These are phyloP conservation scores for Mycena alexandri DNA, from an alignment of 768 basidiomycete genomes.

Conservation along the genomic window DNA sequence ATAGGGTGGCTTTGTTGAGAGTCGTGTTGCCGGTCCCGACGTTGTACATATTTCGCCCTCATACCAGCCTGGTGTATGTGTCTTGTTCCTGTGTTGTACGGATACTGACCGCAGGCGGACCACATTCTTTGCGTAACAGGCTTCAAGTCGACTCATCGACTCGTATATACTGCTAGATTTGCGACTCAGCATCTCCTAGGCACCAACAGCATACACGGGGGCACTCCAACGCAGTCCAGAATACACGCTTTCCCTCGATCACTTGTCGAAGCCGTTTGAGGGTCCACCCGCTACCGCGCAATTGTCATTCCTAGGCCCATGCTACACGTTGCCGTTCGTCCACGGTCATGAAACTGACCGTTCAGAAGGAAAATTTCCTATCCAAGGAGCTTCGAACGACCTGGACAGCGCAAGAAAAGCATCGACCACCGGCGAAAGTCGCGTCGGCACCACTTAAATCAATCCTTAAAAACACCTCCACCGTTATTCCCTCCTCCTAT, in stretches of 20 bases:
- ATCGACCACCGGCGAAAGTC: constrained; percentile 16
- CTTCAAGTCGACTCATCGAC: neutral
- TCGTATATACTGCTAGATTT: constrained; percentile 11
- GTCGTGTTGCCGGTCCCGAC: constrained; percentile 4
- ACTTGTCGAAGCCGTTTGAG: neutral
- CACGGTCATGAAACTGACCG: constrained; percentile 36
- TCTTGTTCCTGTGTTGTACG: neutral
- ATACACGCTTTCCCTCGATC: neutral
- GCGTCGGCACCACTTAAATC: constrained; percentile 32
- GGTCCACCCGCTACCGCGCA: neutral
- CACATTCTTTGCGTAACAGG: constrained; percentile 3
- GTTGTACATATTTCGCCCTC: constrained; percentile 22
- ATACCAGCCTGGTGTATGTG: constrained; percentile 18
- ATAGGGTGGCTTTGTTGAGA: constrained; percentile 3
- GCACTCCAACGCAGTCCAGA: neutral
- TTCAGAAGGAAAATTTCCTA: constrained; percentile 36
- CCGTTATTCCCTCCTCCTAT: constrained; percentile 14
- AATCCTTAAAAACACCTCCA: constrained; percentile 29
- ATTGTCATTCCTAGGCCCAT: constrained; percentile 13
- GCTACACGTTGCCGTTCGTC: constrained; percentile 9
- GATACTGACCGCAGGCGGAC: neutral
- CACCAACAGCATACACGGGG: neutral
- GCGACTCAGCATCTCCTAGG: neutral
- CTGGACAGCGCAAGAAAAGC: constrained; percentile 10
- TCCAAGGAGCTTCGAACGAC: constrained; percentile 12